Percentiles rank a stretch among this genome's conserved stretches.
Evolutionary conservation across 2,329 filamentous ascomycete species (phyloP).

Genomic region (Nigrospora oryzae): DNA sequence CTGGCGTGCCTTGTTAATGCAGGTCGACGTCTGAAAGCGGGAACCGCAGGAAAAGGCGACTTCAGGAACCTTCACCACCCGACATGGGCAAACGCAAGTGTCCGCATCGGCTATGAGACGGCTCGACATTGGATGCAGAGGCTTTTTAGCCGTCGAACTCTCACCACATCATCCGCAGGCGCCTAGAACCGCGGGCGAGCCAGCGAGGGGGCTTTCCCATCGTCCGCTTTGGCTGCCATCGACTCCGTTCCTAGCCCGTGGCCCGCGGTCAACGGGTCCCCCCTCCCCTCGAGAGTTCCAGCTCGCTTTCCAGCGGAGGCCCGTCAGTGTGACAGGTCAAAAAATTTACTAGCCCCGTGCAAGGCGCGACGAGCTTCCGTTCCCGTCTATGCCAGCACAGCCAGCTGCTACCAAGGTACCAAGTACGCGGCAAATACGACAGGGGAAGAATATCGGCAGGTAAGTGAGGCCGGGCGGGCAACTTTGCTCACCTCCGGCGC

Average conservation of each 20-base stretch:
- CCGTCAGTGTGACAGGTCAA: not conserved
- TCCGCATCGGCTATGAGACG: not conserved
- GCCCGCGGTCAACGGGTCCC: too few relatives aligned
- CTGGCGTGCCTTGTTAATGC: conserved; percentile 3
- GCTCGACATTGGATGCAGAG: not conserved
- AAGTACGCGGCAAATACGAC: too few relatives aligned
- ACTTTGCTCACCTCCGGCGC: too few relatives aligned
- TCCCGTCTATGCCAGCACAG: too few relatives aligned
- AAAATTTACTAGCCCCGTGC: too few relatives aligned
- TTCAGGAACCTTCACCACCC: not conserved
- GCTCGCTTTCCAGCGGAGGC: not conserved
- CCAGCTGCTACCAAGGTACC: too few relatives aligned
- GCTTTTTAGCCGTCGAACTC: conserved; percentile 1
- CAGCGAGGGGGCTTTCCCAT: not conserved
- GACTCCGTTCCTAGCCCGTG: too few relatives aligned
- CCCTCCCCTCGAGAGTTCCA: too few relatives aligned
- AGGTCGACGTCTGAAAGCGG: conserved; percentile 2
- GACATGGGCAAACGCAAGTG: not conserved
- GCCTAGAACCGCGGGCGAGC: not conserved
- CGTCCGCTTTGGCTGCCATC: not conserved
- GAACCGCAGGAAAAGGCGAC: conserved; percentile 1
- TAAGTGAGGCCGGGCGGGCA: too few relatives aligned
- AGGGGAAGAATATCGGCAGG: too few relatives aligned
- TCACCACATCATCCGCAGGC: not conserved
- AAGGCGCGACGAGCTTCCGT: too few relatives aligned